Evolutionary conservation across 1,284 basidiomycete genomes (phyloP), one percentile per base, ranked within the genome.

Genomic region (Polyporus tsugae): DNA sequence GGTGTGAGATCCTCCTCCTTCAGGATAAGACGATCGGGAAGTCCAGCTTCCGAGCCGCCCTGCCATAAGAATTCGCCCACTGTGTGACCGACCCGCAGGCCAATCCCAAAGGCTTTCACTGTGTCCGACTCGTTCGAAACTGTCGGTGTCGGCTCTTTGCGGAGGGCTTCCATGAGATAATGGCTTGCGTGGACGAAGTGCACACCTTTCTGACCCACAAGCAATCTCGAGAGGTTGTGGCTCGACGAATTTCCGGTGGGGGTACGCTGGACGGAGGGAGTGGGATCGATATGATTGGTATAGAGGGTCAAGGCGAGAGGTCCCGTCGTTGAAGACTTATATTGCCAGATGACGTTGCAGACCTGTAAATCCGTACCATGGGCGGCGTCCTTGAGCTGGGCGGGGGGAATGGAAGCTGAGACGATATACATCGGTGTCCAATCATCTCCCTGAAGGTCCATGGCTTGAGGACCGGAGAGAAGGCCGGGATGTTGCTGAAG

Each of bases 401-500:
- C 15, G 5, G 29, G 52, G 11, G 67, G 63, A 15, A 73, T 38
- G 4, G 55, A 62, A 1, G 59, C 60, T 6, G 58, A 60, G 41
- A 73, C 44, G 59, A 73, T 53, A 55, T 71, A 73, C 22, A 49
- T n/a, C 1, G 70, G 72, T 2, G 53, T 25, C 69, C 72, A 73
- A 1, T 44, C 29, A 6, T 59, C 57, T 5, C 39, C 49, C 1
- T 38, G 25, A 13, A 73, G 62, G 38, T 35, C 19, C 0, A 41
- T 36, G 2, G 62, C 62, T 3, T 59, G 64, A 2, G 38, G 41
- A 17, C 72, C 70, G 4, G 70, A 68, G 4, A 73, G 68, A 11
- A 73, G 49, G 1, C 72, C 70, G 4, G 70, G 70, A 10, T 39
- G 58, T 2, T 49, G 19, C 5, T 66, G 17, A 9, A 68, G 35